Conservation (phyloP, 768 basidiomycete genomes). For the Boletus rubropictus region DNA sequence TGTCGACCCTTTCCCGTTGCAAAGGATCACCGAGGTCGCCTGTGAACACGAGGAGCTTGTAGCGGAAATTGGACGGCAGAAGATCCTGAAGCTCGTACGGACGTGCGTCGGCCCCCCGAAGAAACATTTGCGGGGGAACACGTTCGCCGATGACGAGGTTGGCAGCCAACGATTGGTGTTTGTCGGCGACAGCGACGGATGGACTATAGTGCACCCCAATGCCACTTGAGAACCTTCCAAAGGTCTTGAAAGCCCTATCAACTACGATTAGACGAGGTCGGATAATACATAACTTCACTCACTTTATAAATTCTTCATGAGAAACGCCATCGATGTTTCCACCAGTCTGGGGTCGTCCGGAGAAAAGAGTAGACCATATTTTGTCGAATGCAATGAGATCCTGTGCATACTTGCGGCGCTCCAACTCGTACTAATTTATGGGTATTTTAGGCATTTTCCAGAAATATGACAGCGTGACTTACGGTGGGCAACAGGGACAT, state of each 20-base stretch:
- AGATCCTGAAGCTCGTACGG: slow-evolving; percentile 48
- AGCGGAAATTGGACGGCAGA: slow-evolving; percentile 42
- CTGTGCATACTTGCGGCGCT: slow-evolving; percentile 49
- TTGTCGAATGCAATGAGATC: slow-evolving; percentile 53
- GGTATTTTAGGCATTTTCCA: neutral
- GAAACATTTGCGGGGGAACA: slow-evolving; percentile 41
- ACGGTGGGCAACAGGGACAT: slow-evolving; percentile 43
- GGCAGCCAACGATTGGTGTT: slow-evolving; percentile 34
- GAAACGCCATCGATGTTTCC: slow-evolving; percentile 34
- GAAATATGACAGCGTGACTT: slow-evolving; percentile 7
- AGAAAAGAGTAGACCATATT: slow-evolving; percentile 46
- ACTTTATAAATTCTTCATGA: slow-evolving; percentile 44
- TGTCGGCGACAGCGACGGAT: slow-evolving; percentile 33
- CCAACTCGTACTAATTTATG: slow-evolving; percentile 42
- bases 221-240: slow-evolving; percentile 43
- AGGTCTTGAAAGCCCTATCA: slow-evolving; percentile 39
- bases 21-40: slow-evolving; percentile 29
- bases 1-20: slow-evolving; percentile 23
- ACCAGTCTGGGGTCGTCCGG: slow-evolving; percentile 43
- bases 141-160: slow-evolving; percentile 46
- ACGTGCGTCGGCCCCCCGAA: slow-evolving; percentile 42
- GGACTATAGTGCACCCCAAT: slow-evolving; percentile 46
- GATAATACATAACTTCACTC: slow-evolving; percentile 4
- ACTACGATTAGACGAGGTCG: neutral
- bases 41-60: slow-evolving; percentile 43